Evolutionary conservation across 169 alveolate species (phyloP).

Genomic region (Plasmodium falciparum): DNA sequence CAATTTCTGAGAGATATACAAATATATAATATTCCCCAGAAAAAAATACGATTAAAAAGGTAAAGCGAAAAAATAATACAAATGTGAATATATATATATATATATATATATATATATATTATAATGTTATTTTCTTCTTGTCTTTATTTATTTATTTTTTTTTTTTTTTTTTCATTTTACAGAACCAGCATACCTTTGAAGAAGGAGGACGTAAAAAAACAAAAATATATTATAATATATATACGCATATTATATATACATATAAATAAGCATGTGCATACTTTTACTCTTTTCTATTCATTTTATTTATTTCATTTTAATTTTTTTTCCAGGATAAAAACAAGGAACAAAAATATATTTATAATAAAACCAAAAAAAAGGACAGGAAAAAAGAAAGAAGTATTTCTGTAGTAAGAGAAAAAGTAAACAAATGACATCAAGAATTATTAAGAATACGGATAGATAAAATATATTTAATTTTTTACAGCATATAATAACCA

Average conservation of each 20-base stretch:
- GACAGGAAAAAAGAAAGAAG: not conserved
- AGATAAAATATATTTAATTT: too few species aligned
- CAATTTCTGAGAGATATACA: conserved; percentile 76
- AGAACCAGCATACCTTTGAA: conserved; percentile 35
- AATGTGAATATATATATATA: too few species aligned
- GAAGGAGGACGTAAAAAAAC: conserved; percentile 23
- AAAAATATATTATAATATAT: not conserved
- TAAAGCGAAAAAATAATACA: not conserved
- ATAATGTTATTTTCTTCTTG: too few species aligned
- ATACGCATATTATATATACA: too few species aligned
- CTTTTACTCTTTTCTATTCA: not conserved
- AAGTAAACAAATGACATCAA: too few species aligned
- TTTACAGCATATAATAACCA: too few species aligned
- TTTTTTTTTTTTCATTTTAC: conserved; percentile 5
- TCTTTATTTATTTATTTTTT: too few species aligned
- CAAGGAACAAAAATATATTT: not conserved
- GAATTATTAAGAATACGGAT: too few species aligned
- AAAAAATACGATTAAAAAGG: conserved; percentile 66
- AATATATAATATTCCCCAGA: conserved; percentile 30
- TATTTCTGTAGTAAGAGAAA: too few species aligned
- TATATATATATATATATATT: not conserved
- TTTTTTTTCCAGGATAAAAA: not conserved
- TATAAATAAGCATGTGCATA: too few species aligned
- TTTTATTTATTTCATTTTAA: not conserved
- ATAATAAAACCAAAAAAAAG: conserved; percentile 1